phyloP scores from a whole-genome alignment of 169 alveolate genomes.

The Eimeria sp. region DNA sequence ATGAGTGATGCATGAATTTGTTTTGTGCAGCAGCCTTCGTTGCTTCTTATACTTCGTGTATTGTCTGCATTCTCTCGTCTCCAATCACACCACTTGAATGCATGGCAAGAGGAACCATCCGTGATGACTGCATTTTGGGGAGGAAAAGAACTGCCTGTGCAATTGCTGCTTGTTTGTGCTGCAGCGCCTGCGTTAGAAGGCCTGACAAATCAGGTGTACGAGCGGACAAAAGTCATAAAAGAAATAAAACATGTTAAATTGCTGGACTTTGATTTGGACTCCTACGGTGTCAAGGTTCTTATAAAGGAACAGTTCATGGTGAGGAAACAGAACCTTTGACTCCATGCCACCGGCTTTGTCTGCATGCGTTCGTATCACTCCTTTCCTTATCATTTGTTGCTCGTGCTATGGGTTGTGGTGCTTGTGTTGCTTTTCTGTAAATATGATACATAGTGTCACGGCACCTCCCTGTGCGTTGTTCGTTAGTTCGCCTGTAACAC shows the following conservation, averaged over 20 bases:
- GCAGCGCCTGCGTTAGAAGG: conserved; percentile 76
- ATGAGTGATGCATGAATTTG: too few species aligned
- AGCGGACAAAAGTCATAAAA: conserved; percentile 11
- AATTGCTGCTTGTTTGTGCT: not conserved
- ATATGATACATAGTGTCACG: too few species aligned
- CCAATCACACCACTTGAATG: not conserved
- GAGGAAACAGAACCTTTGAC: not conserved
- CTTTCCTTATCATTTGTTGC: too few species aligned
- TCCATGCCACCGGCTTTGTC: not conserved
- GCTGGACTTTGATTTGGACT: conserved; percentile 60
- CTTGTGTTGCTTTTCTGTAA: too few species aligned
- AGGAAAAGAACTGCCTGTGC: not conserved
- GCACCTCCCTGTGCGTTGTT: too few species aligned
- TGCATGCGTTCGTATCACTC: not conserved
- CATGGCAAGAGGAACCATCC: not conserved
- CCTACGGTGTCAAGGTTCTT: conserved; percentile 10
- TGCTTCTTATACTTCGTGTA: not conserved
- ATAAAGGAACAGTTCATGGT: conserved; percentile 44
- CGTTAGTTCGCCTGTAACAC: too few species aligned
- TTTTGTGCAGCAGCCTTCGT: too few species aligned
- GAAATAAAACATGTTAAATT: conserved; percentile 38
- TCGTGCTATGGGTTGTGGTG: too few species aligned
- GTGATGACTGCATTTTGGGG: not conserved
- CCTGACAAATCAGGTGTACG: conserved; percentile 43
- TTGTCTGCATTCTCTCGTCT: not conserved